Evolutionary conservation across 495 filamentous ascomycete genomes (phyloP), one percentile per base, ranked within the genome.

Genomic region (Durotheca rogersii): DNA sequence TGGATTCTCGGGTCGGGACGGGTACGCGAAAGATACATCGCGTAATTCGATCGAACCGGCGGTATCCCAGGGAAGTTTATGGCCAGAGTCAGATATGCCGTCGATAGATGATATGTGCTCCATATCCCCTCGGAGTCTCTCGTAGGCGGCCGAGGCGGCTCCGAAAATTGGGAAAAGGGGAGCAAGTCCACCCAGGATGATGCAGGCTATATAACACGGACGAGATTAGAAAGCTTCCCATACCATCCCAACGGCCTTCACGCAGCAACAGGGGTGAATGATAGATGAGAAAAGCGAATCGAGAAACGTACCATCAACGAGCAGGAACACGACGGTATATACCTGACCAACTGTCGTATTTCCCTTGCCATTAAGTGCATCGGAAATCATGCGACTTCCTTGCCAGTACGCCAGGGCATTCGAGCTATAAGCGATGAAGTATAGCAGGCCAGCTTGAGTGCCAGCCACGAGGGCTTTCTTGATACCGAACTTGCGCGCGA

Each of bases 351-450:
- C 77, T 0, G 59, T 60, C 2, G 74, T 75, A 17, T 65, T 53
- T 4, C 63, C 68, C 4, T 60, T 59, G 1, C 56, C 59, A 6
- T 64, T 63, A 11, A 77, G 65, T 2, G 69, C 62, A 40, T 72
- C 56, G 7, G 75, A 76, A 37, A 84, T 72, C 31, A 70, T 66
- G 16, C 64, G 66, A 43, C 74, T 76, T n/a, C 81, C 83, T 58
- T 84, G 75, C 80, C 79, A 86, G 50, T 82, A 85, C 0, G 82
- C 81, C n/a, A 86, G 61, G 33, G 75, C 81, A 57, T 84, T 83
- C 4, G 78, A 81, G 6, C 75, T 71, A 47, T 80, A 84, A 2
- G 77, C 77, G 39, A 83, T 75, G 47, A 86, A 85, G 49, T 83
- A 85, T 11, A 86, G 56, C 31, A 81, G 60, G 11, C 82, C 81